Base-by-base conservation (phyloP, 345 rosid species). In the Populus deltoides region DNA sequence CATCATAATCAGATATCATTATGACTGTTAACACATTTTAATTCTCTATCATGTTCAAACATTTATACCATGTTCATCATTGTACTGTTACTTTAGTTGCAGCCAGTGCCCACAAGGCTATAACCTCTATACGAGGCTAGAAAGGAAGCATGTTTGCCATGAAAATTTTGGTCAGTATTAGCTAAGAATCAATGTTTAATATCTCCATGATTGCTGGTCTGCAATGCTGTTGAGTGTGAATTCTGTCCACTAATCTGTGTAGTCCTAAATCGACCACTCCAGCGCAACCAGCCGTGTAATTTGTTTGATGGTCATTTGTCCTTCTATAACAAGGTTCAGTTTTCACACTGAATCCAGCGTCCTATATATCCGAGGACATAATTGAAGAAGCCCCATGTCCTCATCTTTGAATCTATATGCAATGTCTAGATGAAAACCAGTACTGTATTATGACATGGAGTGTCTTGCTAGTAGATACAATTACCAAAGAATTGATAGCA, bases 401-500 rank as follows among this genome's bases (percentile, higher is more conserved):
- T 61, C 66, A 77, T 38, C 79, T 59, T 8, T 22, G 65, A n/a
- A 62, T n/a, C 57, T 27, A 35, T 6, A 25, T 20, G 39, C 20
- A 51, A 29, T 47, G 36, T 29, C 66, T 75, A 20, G 65, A 66
- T 75, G 81, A 77, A 77, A 73, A 70, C 31, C 73, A 33, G 36
- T 33, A 62, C 25, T 49, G 77, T 6, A 77, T 51, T n/a, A 70
- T 61, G 88, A 80, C 81, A 68, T 33, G 79, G 68, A 68, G 41
- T 83, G 80, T 75, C 73, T 15, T 70, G 82, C 77, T n/a, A 49
- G 72, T 5, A 43, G 74, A 79, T 78, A 82, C 70, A 85, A 82
- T 71, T 84, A 84, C 83, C 31, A 0, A 16, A 78, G 79, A 79
- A 84, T 78, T 57, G 66, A 79, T 74, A 65, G 82, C 81, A 39